Evolutionary conservation across 2,329 filamentous ascomycete species (phyloP).

Genomic region (Colletotrichum magnum): DNA sequence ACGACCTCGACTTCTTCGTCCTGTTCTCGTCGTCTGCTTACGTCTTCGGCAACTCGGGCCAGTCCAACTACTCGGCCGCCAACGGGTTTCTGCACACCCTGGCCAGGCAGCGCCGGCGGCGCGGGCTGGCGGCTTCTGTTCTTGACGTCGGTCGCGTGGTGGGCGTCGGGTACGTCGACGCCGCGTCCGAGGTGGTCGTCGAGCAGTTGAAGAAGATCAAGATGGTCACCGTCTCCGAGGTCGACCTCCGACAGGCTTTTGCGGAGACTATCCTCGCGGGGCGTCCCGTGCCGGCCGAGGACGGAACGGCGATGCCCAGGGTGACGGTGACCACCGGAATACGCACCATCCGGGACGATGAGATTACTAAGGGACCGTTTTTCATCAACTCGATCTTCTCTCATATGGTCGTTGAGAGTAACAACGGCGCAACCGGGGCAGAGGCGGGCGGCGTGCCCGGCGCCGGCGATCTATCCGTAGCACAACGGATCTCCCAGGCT

Average conservation of each 20-base stretch:
- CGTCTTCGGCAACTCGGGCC: slow-evolving; percentile 50
- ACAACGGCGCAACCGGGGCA: no score
- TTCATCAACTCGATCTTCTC: no score
- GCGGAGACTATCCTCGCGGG: no score
- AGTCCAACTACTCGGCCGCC: slow-evolving; percentile 61
- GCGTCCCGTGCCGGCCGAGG: no score
- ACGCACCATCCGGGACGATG: no score
- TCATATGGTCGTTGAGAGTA: no score
- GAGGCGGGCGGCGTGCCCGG: slow-evolving; percentile 8
- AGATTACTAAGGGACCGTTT: no score
- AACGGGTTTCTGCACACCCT: slow-evolving; percentile 55
- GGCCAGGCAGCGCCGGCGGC: slow-evolving; percentile 49
- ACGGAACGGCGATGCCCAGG: no score
- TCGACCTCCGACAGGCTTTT: not conserved
- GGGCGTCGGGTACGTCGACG: slow-evolving; percentile 57
- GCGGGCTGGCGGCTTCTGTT: slow-evolving; percentile 54
- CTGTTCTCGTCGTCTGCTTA: slow-evolving; percentile 49
- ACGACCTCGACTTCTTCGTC: slow-evolving; percentile 53
- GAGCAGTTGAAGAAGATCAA: no score
- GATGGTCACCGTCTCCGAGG: slow-evolving; percentile 15
- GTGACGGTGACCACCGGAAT: no score
- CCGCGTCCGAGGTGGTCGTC: slow-evolving; percentile 14
- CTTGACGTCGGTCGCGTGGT: slow-evolving; percentile 55
- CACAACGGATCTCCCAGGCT: no score
- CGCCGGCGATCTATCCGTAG: not conserved